Evolutionary conservation across 148 eudicot species (phyloP).

Genomic region (Fagopyrum esculentum): DNA sequence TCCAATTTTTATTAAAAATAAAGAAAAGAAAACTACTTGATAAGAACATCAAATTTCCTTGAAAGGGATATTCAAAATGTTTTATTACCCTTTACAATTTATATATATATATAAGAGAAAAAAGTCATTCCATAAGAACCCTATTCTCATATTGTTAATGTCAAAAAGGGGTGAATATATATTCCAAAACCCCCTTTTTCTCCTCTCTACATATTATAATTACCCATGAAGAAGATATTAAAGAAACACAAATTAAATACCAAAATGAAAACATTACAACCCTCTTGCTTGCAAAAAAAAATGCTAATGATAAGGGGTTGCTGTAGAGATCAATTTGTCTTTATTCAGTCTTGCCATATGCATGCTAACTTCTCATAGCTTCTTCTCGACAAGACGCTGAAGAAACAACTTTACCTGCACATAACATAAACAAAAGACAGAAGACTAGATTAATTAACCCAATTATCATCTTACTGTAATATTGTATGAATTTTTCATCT

Average conservation of each 20-base stretch:
- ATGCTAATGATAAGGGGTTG: too few relatives aligned
- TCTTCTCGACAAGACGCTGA: slow-evolving; percentile 40
- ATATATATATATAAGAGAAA: not conserved
- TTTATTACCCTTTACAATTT: not conserved
- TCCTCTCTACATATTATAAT: not conserved
- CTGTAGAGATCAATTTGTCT: not conserved
- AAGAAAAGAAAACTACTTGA: not conserved
- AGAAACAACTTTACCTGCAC: slow-evolving; percentile 39
- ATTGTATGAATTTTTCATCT: not conserved
- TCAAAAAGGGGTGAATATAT: not conserved
- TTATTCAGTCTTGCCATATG: too few relatives aligned
- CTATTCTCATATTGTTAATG: not conserved
- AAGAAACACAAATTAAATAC: not conserved
- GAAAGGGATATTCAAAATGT: not conserved
- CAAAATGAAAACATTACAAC: not conserved
- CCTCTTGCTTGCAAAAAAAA: too few relatives aligned
- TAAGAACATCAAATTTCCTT: not conserved
- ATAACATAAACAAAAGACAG: not conserved
- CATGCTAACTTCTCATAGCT: not conserved
- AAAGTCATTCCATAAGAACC: not conserved
- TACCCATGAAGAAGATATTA: not conserved
- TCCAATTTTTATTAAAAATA: too few relatives aligned
- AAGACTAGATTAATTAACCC: too few relatives aligned
- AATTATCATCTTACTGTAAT: too few relatives aligned
- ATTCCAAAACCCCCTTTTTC: not conserved